These are phyloP conservation scores for Komagataella mondaviorum DNA, from an alignment of 805 yeast genomes.

Conservation along the genomic window DNA sequence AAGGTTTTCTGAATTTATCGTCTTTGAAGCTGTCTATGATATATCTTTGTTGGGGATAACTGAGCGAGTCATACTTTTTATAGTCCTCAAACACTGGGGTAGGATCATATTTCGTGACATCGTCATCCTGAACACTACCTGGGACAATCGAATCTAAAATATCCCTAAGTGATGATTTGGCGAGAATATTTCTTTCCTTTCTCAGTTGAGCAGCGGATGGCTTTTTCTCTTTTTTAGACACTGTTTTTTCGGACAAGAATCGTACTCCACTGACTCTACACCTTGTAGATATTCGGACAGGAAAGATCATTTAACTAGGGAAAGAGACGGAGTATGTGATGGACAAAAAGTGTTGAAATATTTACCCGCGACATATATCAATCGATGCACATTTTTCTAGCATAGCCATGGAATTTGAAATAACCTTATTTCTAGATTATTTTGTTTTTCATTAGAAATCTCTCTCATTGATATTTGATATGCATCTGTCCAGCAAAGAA, in stretches of 20 bases:
- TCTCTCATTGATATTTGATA: neutral
- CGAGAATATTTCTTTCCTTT: conserved; percentile 19
- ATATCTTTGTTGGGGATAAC: conserved; percentile 42
- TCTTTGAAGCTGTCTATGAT: conserved; percentile 34
- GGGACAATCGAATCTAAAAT: conserved; percentile 18
- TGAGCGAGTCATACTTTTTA: conserved; percentile 14
- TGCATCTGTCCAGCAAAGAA: neutral
- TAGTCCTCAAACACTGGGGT: conserved; percentile 18
- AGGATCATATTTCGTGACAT: conserved; percentile 20
- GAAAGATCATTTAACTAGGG: neutral
- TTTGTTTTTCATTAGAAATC: neutral
- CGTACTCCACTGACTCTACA: neutral
- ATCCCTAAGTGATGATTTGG: conserved; percentile 25
- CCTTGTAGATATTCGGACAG: neutral
- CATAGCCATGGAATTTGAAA: neutral
- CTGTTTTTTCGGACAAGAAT: neutral
- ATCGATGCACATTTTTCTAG: neutral
- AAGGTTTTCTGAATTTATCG: conserved; percentile 29
- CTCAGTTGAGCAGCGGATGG: conserved; percentile 6
- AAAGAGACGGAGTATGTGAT: neutral
- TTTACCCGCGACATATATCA: neutral
- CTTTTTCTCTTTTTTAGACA: neutral
- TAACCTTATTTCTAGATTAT: neutral
- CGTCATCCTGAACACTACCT: conserved; percentile 11
- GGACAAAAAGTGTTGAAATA: neutral